Percentiles rank a stretch among this genome's conserved stretches.
Evolutionary conservation across 23 red algal species (phyloP).

Genomic region (Gracilaria domingensis): DNA sequence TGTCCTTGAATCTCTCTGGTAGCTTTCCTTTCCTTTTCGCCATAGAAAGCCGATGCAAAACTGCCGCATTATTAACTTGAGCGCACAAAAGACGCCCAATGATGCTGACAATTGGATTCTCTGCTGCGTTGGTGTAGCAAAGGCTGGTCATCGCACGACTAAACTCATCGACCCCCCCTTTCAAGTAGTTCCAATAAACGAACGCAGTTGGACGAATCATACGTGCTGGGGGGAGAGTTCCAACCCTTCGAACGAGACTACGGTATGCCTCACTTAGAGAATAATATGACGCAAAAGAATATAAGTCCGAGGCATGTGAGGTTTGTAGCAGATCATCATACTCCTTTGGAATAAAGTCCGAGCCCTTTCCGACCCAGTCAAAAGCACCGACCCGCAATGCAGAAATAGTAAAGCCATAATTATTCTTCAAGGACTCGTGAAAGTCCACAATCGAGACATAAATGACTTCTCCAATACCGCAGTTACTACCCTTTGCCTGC

Average conservation of each 20-base stretch:
- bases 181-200: constrained; percentile 16
- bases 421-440: background rate
- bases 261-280: background rate
- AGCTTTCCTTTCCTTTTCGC: too few species aligned
- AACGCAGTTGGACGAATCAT: background rate
- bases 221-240: background rate
- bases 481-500: background rate
- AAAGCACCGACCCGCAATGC: background rate
- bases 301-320: background rate
- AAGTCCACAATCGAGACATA: background rate
- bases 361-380: background rate
- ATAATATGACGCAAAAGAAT: constrained; percentile 11
- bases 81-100: too few species aligned
- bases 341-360: background rate
- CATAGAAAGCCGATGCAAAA: too few species aligned
- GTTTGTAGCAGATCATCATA: background rate
- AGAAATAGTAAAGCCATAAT: background rate
- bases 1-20: too few species aligned
- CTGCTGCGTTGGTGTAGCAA: background rate
- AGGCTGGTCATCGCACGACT: background rate
- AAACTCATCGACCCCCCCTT: constrained; percentile 30
- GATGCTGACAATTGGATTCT: background rate
- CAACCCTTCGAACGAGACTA: background rate
- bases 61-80: too few species aligned
- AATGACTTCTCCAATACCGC: background rate